Evolutionary conservation across 192 early-diverging fungal species (phyloP), one percentile per base, ranked within the genome.

Genomic region (Coemansia sp.): DNA sequence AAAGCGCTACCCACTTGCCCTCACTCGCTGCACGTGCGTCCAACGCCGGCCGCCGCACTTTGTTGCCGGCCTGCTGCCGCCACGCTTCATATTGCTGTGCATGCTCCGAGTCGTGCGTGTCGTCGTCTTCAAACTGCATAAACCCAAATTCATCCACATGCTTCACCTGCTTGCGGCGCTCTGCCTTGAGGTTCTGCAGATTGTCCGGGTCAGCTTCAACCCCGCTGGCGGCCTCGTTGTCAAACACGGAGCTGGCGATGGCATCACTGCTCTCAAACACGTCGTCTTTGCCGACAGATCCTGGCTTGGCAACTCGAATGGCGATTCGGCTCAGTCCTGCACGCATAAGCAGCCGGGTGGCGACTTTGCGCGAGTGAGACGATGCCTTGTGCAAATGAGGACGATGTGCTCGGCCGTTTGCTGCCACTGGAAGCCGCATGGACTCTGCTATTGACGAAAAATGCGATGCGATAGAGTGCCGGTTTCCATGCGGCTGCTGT

Each of bases 321-420:
- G 73, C 73, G 16, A 76, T 66, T 34, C 73, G 62, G 59, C 73
- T 76, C 17, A 76, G 55, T 6, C 73, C 73, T 4, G 73, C 73
- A 11, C 73, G 67, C 73, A 70, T 64, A 30, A 76, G 60, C 40
- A 76, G 56, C 37, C 73, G 73, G 32, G 68, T 76, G 28, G 73
- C 73, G 9, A 76, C 58, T 16, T 60, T 46, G 8, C 58, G 52
- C 38, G 73, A 69, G 20, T 76, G 72, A 20, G 53, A 47, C 47
- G 71, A 59, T 46, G 55, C 15, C 26, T 45, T 45, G 16, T 51
- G 63, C 37, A 40, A 47, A 38, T 60, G 44, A 36, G 59, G 51
- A 14, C 44, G 54, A 17, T 31, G 32, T n/a, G 39, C 6, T 11
- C 38, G 21, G 2, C 32, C n/a, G 10, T 39, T 28, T 0, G 8